These are phyloP conservation scores for Onygenales sp. DNA, from an alignment of 2,329 filamentous ascomycete species.

Conservation along the genomic window DNA sequence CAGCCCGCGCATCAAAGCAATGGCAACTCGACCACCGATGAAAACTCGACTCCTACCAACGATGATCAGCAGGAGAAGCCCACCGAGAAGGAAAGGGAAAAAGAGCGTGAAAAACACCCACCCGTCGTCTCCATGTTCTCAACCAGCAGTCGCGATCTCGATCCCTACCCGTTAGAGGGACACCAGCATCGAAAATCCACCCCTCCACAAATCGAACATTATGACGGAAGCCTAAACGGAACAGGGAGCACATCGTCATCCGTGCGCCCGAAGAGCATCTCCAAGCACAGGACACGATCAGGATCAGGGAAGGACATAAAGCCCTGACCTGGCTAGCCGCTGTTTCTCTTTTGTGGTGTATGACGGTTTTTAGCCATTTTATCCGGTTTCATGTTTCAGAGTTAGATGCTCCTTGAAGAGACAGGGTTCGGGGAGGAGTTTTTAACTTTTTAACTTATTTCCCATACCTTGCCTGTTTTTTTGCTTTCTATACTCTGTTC, in stretches of 20 bases:
- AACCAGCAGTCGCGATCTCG: constrained; percentile 42
- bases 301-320: constrained; percentile 1
- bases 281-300: constrained; percentile 6
- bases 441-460: no score
- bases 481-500: no score
- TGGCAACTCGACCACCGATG: constrained; percentile 8
- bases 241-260: constrained; percentile 6
- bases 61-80: neutral
- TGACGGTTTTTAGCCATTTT: no score
- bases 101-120: constrained; percentile 25
- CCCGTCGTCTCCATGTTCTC: constrained; percentile 43
- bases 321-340: neutral
- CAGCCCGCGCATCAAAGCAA: constrained; percentile 35
- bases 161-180: constrained; percentile 32
- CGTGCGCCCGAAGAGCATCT: constrained; percentile 12
- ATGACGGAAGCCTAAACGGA: constrained; percentile 11
- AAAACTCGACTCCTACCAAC: neutral
- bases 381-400: no score
- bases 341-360: neutral
- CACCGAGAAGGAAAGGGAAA: constrained; percentile 4
- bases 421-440: no score
- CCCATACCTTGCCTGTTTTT: no score
- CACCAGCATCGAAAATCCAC: constrained; percentile 16
- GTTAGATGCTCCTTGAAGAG: no score
- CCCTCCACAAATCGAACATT: constrained; percentile 19